phyloP scores from a whole-genome alignment of 257 asterid genomes.

The Penstemon barbatus region DNA sequence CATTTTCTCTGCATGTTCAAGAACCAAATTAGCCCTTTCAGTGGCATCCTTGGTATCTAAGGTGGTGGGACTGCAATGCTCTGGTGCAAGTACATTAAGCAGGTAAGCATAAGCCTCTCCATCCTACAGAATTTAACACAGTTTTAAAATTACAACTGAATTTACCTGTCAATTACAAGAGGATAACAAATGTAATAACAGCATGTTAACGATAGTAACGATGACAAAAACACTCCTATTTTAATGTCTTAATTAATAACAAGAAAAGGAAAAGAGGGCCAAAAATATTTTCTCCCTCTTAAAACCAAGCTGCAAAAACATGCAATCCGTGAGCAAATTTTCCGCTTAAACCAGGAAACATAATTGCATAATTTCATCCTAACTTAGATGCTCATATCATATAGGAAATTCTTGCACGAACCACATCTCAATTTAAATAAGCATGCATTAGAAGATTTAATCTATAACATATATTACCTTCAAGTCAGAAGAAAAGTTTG shows the following conservation, averaged over 20 bases:
- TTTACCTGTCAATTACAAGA: slow-evolving; percentile 21
- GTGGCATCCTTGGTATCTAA: slow-evolving; percentile 77
- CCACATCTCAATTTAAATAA: slow-evolving; percentile 22
- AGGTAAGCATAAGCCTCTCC: slow-evolving; percentile 97
- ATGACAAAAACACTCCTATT: not conserved
- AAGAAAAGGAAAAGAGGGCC: slow-evolving; percentile 1
- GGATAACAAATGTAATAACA: slow-evolving; percentile 16
- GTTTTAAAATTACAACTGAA: not conserved
- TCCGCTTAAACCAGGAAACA: slow-evolving; percentile 10
- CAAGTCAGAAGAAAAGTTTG: slow-evolving; percentile 89
- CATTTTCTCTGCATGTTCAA: slow-evolving; percentile 96
- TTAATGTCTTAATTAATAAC: slow-evolving; percentile 2
- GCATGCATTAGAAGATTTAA: slow-evolving; percentile 18
- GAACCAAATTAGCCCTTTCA: slow-evolving; percentile 89
- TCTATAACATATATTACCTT: slow-evolving; percentile 51
- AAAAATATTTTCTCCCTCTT: slow-evolving; percentile 17
- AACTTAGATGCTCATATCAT: too few species aligned
- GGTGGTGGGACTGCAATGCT: slow-evolving; percentile 78
- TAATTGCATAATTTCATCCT: not conserved
- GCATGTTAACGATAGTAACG: slow-evolving; percentile 10
- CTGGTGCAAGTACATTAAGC: slow-evolving; percentile 97
- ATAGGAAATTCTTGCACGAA: not conserved
- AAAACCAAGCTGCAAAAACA: slow-evolving; percentile 6
- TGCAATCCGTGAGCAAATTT: not conserved
- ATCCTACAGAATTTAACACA: slow-evolving; percentile 57